Evolutionary conservation across 768 basidiomycete genomes (phyloP), one percentile per base, ranked within the genome.

Genomic region (Boletus reticuloceps): DNA sequence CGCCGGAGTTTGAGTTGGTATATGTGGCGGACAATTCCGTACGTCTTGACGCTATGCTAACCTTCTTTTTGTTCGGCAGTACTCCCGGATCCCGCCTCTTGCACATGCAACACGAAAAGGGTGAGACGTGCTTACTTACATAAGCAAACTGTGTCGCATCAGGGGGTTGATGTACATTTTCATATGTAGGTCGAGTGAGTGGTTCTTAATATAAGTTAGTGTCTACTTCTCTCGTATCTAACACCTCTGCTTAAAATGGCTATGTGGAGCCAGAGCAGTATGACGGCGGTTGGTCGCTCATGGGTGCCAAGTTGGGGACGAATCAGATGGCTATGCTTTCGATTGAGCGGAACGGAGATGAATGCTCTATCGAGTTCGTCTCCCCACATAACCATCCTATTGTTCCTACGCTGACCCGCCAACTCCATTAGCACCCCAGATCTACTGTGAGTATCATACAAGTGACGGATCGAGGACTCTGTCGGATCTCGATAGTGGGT

Each of bases 231-330:
- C 20, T 10, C 47, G 17, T 43, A 22, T 36, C 19, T 25, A n/a
- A 31, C 25, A 20, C 29, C 2, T 16, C 31, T 5, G 10, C 29
- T 37, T 17, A 36, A 44, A 57, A 42, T 16, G 25, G 54, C 38
- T 13, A 40, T 11, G 34, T 32, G 34, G 37, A 16, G 37, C 7
- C 34, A 17, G 20, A 17, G 16, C 29, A 11, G 43, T 40, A 10
- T 59, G 43, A 29, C n/a, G 50, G 53, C 22, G 16, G 36, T 52
- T 63, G 43, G 20, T 29, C 54, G 47, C 36, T 41, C 44, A 29
- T 32, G 22, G 11, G 9, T 29, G 6, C 34, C 39, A 38, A 32
- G 38, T 20, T 9, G 6, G 43, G 43, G 8, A 37, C 32, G 27
- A 32, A 39, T 16, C 29, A 20, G 40, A 34, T 50, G 11, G 22